These are phyloP conservation scores for Saccharomycopsis schoenii DNA, from an alignment of 805 yeast genomes.

Conservation along the genomic window DNA sequence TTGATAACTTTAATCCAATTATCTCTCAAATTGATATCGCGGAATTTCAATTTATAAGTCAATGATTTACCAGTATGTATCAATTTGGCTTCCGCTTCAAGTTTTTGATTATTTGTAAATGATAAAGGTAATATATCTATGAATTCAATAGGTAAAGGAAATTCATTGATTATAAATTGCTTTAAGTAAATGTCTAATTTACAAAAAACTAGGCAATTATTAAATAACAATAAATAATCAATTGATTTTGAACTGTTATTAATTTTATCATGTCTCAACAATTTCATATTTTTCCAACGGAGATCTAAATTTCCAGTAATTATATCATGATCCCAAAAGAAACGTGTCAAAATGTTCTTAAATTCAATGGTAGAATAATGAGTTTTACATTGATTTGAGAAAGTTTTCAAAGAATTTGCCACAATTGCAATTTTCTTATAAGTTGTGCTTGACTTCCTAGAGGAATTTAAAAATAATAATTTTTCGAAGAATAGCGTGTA, in stretches of 20 bases:
- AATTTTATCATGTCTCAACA: constrained; percentile 15
- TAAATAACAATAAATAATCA: constrained; percentile 16
- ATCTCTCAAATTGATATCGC: constrained; percentile 9
- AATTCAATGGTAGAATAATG: constrained; percentile 16
- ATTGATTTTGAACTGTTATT: constrained; percentile 11
- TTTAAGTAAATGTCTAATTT: constrained; percentile 16
- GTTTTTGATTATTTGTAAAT: background rate
- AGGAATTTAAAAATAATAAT: constrained; percentile 7
- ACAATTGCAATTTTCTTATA: constrained; percentile 14
- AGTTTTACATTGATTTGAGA: constrained; percentile 13
- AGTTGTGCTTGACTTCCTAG: constrained; percentile 9
- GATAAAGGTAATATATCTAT: constrained; percentile 6
- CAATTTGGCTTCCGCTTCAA: constrained; percentile 7
- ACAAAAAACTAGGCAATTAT: constrained; percentile 16
- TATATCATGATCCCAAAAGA: constrained; percentile 11
- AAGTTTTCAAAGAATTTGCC: constrained; percentile 12
- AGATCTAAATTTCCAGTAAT: constrained; percentile 15
- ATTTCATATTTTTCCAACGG: constrained; percentile 15
- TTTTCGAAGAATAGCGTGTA: constrained; percentile 10
- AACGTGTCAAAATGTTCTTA: constrained; percentile 12
- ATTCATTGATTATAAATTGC: constrained; percentile 16
- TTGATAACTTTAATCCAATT: constrained; percentile 14
- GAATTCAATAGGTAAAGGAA: constrained; percentile 18
- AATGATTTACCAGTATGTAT: constrained; percentile 11
- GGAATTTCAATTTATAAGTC: constrained; percentile 11